Conservation (phyloP, 1,139 yeast genomes). For the Candida anutae region DNA sequence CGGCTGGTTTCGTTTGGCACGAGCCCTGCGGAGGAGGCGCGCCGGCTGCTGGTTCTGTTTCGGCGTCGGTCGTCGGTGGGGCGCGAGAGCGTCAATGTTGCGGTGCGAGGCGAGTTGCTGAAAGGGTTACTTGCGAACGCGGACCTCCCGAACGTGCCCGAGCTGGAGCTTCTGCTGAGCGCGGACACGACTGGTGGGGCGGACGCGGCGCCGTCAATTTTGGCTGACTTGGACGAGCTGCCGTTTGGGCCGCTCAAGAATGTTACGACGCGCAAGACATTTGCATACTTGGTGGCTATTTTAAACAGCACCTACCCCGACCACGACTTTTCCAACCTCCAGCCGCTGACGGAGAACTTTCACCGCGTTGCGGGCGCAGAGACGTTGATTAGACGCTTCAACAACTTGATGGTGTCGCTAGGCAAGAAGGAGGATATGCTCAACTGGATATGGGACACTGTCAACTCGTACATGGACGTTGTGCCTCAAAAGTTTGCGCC, state of each 20-base stretch:
- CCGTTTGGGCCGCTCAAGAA: constrained; percentile 93
- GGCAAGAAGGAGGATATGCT: constrained; percentile 52
- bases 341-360: constrained; percentile 73
- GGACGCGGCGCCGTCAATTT: constrained; percentile 7
- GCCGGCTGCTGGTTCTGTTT: constrained; percentile 2
- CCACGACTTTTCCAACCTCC: constrained; percentile 82
- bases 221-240: constrained; percentile 39
- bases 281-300: constrained; percentile 85
- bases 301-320: constrained; percentile 92
- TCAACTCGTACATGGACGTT: constrained; percentile 78
- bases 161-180: constrained; percentile 11
- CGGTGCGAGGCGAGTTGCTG: constrained; percentile 7
- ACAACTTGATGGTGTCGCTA: constrained; percentile 69
- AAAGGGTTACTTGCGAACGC: constrained; percentile 3
- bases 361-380: constrained; percentile 38
- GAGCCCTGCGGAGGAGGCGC: constrained; percentile 20
- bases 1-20: constrained; percentile 32
- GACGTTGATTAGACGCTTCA: constrained; percentile 63
- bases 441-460: constrained; percentile 81
- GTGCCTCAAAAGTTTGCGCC: constrained; percentile 13
- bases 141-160: constrained; percentile 3
- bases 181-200: constrained; percentile 10
- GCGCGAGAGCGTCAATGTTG: constrained; percentile 19
- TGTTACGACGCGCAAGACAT: constrained; percentile 76
- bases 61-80: constrained; percentile 19